Evolutionary conservation across 2,329 filamentous ascomycete genomes (phyloP).

Genomic region (Pseudogymnoascus sp.): DNA sequence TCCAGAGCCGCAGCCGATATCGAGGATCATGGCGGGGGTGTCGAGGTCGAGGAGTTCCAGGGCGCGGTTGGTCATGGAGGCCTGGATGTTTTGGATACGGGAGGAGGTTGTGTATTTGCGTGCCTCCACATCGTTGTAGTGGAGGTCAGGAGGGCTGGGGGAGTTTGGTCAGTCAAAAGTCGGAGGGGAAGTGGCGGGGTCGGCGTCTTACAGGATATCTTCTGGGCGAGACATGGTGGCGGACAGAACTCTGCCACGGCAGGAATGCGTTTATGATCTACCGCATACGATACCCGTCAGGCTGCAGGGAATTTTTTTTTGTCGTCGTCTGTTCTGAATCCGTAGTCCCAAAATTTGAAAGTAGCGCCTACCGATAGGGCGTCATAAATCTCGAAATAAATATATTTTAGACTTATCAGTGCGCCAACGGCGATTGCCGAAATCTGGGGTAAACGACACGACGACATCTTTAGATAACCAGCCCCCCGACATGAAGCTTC

Average conservation of each 20-base stretch:
- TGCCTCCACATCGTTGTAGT: conserved; percentile 93
- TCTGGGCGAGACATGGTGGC: conserved; percentile 89
- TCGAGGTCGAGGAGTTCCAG: conserved; percentile 82
- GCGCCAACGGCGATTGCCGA: conserved; percentile 10
- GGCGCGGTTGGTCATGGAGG: conserved; percentile 87
- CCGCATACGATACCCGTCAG: conserved; percentile 1
- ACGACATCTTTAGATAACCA: conserved; percentile 3
- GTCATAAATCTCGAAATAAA: conserved; percentile 11
- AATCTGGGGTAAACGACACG: conserved; percentile 10
- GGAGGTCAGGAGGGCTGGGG: conserved; percentile 80
- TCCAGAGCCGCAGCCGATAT: conserved; percentile 93
- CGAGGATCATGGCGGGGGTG: conserved; percentile 79
- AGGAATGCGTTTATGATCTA: conserved; percentile 13
- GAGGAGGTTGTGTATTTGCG: conserved; percentile 96
- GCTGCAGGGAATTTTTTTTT: not conserved
- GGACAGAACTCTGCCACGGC: conserved; percentile 23
- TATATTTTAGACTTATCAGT: conserved; percentile 12
- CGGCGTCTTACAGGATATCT: conserved; percentile 68
- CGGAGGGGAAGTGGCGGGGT: conserved; percentile 16
- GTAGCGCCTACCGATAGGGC: conserved; percentile 3
- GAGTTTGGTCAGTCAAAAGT: conserved; percentile 23
- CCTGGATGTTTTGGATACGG: conserved; percentile 92
- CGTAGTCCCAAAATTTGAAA: not conserved
- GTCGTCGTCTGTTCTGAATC: not conserved
- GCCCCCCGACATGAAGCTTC: not conserved